Evolutionary conservation across 305 asterid genomes (phyloP).

Genomic region (Solanum hybrid): DNA sequence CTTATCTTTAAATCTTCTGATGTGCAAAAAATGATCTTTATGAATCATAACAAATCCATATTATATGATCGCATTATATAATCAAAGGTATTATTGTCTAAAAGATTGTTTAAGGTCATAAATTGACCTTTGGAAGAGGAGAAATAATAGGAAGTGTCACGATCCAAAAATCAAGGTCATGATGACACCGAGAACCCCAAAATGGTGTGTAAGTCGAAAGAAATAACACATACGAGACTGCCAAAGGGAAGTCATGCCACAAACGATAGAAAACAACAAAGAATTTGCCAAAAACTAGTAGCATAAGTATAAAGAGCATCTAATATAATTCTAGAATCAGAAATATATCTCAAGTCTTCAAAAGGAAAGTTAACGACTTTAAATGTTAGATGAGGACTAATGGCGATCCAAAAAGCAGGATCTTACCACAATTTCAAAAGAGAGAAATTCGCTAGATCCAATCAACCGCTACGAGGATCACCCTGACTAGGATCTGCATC

Average conservation of each 20-base stretch:
- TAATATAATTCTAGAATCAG: not conserved
- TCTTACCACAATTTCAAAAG: not conserved
- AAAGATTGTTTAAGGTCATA: not conserved
- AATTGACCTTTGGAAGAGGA: not conserved
- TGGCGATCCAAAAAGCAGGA: not conserved
- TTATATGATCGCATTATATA: no score
- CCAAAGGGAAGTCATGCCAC: not conserved
- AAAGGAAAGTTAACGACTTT: not conserved
- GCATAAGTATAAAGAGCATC: not conserved
- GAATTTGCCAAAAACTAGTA: not conserved
- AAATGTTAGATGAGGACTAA: not conserved
- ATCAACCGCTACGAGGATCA: not conserved
- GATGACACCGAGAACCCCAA: not conserved
- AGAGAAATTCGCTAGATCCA: not conserved
- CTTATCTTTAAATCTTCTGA: no score
- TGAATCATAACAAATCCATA: not conserved
- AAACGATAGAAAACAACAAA: not conserved
- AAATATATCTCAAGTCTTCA: no score
- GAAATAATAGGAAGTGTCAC: not conserved
- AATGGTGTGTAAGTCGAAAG: not conserved
- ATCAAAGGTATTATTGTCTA: not conserved
- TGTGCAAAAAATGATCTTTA: not conserved
- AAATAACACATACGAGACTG: not conserved
- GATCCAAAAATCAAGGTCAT: not conserved
- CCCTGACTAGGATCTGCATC: not conserved